Base-by-base conservation (phyloP, 2,329 filamentous ascomycete species). In the Trichoderma koningii region DNA sequence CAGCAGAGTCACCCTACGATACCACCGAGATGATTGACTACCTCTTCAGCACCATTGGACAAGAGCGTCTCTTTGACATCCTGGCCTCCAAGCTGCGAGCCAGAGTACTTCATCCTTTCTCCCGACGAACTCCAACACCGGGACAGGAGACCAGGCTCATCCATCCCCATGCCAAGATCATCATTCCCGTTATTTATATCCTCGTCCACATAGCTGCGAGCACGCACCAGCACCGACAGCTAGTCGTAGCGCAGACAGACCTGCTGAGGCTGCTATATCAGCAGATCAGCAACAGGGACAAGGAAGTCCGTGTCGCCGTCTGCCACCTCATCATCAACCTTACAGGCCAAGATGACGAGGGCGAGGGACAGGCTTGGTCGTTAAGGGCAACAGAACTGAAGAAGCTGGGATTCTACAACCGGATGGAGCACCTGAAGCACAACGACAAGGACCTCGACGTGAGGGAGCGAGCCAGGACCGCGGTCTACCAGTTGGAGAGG, bases 161-260 rank as follows among this genome's bases (percentile, higher is more conserved):
- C 10, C 81, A 86, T 66, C 83, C 85, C 9, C 84, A 86, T 68
- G 74, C 83, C 26, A 90, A 92, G 76, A 90, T 97, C 67, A 84
- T 97, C 59, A 85, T 86, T 71, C 85, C 91, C 3, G 89, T 94
- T 12, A 86, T 92, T 30, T 95, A 88, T 74, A 88, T 97, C 64
- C 82, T 98, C 55, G 89, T 95, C 15, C 93, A 98, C 78, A 87
- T 98, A 71, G 92, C 93, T 19, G 94, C 93, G 10, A 92, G 92
- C 68, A 82, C 88, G 14, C 87, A 92, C 3, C 84, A 86, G 34
- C 92, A 97, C 76, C 87, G 92, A 63, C 88, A 93, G 72, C 79
- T 92, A 17, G 82, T 96, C 12, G 86, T 96, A 60, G 83, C 87
- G 3, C 93, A 97, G 75, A 89, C 86, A 2, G 85, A 89, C 14